phyloP scores from a whole-genome alignment of 2,329 filamentous ascomycete genomes.

The Pseudogymnoascus sp. region DNA sequence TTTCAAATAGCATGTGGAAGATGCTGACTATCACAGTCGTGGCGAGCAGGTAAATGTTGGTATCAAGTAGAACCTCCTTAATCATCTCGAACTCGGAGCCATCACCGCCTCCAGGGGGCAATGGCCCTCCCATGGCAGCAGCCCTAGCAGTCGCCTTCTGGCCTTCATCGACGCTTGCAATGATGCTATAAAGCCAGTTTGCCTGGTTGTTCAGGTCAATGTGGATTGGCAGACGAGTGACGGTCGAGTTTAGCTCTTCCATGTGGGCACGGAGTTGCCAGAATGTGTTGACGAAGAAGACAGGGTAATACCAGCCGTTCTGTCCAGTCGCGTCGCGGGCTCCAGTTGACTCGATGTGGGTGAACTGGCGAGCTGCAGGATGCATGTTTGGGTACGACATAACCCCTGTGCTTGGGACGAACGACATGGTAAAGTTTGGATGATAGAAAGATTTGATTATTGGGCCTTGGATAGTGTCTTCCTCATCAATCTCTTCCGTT shows the following conservation, averaged over 20 bases:
- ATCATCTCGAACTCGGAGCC: conserved; percentile 94
- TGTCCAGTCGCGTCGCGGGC: conserved; percentile 77
- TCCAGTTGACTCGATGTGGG: conserved; percentile 71
- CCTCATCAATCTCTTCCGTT: conserved; percentile 42
- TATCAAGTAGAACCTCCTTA: conserved; percentile 91
- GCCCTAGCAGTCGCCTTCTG: conserved; percentile 76
- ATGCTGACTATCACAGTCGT: conserved; percentile 80
- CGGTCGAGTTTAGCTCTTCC: conserved; percentile 84
- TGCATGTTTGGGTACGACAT: conserved; percentile 60
- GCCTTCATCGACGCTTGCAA: conserved; percentile 78
- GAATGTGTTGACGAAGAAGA: conserved; percentile 90
- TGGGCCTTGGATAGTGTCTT: conserved; percentile 51
- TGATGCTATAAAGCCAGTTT: conserved; percentile 83
- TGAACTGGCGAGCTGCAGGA: conserved; percentile 67
- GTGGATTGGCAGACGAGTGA: conserved; percentile 72
- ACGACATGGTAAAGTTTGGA: conserved; percentile 83
- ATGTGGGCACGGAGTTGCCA: conserved; percentile 93
- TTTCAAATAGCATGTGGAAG: conserved; percentile 90
- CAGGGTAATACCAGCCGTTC: conserved; percentile 89
- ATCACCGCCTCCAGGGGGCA: conserved; percentile 71
- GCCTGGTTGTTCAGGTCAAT: conserved; percentile 76
- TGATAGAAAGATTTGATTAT: conserved; percentile 84
- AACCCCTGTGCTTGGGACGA: conserved; percentile 73
- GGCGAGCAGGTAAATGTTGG: conserved; percentile 81
- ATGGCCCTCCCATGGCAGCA: conserved; percentile 51